A percentile compares a stretch with the other conserved stretches of the same genome.
Evolutionary conservation across 2,329 filamentous ascomycete species (phyloP).

Genomic region (Pseudogymnoascus sp.): DNA sequence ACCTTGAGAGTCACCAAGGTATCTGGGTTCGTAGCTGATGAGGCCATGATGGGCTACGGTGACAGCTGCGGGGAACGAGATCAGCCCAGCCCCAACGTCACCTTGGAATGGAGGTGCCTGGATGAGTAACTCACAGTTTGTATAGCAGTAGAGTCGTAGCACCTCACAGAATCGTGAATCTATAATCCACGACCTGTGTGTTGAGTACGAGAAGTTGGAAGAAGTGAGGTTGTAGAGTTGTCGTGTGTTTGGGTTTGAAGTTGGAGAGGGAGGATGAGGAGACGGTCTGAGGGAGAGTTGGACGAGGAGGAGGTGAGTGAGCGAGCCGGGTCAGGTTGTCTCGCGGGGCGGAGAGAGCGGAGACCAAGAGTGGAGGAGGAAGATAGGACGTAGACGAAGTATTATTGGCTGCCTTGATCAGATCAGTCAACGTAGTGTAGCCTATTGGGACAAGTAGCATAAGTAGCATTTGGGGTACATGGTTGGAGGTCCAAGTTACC

Average conservation of each 20-base stretch:
- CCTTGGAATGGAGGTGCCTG: neutral
- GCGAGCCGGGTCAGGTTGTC: conserved; percentile 6
- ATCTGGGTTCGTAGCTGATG: conserved; percentile 41
- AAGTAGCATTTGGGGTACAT: neutral
- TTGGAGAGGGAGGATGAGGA: conserved; percentile 14
- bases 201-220: neutral
- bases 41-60: conserved; percentile 24
- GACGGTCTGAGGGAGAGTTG: conserved; percentile 12
- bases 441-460: neutral
- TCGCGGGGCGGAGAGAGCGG: conserved; percentile 2
- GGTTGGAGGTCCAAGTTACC: neutral
- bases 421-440: neutral
- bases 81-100: conserved; percentile 9
- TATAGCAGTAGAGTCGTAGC: neutral
- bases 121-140: neutral
- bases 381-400: neutral
- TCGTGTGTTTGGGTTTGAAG: conserved; percentile 12
- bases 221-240: neutral
- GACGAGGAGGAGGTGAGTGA: neutral
- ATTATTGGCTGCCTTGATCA: neutral
- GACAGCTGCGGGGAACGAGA: conserved; percentile 3
- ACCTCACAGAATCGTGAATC: conserved; percentile 4
- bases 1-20: conserved; percentile 76
- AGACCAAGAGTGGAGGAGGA: conserved; percentile 10
- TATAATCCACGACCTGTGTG: conserved; percentile 5